A percentile compares a stretch with the other conserved stretches of the same genome.
Evolutionary conservation across 2,329 filamentous ascomycete genomes (phyloP).

Genomic region (Ceratocystis albifundus): DNA sequence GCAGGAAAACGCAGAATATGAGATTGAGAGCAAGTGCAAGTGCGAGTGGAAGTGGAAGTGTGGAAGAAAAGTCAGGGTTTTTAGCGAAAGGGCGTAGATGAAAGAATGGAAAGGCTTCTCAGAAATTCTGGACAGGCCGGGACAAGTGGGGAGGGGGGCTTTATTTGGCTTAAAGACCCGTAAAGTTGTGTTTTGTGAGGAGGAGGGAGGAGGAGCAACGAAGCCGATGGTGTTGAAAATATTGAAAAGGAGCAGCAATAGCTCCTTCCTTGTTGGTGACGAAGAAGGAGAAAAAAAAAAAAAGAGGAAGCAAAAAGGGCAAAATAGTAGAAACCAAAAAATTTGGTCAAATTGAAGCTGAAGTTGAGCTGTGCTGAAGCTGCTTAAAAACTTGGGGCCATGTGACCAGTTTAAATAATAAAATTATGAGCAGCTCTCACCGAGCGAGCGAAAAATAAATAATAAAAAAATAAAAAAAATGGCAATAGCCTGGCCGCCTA

Average conservation of each 20-base stretch:
- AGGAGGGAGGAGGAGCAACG: background rate
- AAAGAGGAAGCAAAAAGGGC: background rate
- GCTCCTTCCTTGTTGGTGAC: background rate
- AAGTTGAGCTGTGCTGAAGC: background rate
- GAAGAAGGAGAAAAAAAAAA: background rate
- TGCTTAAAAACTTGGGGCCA: background rate
- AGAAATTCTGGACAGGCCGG: constrained; percentile 14
- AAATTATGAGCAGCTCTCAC: background rate
- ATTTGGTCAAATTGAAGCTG: background rate
- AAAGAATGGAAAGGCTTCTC: background rate
- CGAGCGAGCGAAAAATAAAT: too few relatives aligned
- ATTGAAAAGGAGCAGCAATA: background rate
- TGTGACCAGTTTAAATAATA: constrained; percentile 1
- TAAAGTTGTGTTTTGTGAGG: background rate
- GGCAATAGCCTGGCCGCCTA: background rate
- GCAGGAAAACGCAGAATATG: background rate
- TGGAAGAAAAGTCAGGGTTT: background rate
- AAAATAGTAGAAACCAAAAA: background rate
- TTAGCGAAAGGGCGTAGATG: background rate
- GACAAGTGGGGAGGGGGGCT: constrained; percentile 17
- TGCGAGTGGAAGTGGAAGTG: too few relatives aligned
- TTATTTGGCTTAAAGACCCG: constrained; percentile 16
- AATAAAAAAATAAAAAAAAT: too few relatives aligned
- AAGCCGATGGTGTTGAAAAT: background rate
- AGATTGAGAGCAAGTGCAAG: background rate